phyloP scores from a whole-genome alignment of 2,329 filamentous ascomycete species.

The Acephala macrosclerotiorum region DNA sequence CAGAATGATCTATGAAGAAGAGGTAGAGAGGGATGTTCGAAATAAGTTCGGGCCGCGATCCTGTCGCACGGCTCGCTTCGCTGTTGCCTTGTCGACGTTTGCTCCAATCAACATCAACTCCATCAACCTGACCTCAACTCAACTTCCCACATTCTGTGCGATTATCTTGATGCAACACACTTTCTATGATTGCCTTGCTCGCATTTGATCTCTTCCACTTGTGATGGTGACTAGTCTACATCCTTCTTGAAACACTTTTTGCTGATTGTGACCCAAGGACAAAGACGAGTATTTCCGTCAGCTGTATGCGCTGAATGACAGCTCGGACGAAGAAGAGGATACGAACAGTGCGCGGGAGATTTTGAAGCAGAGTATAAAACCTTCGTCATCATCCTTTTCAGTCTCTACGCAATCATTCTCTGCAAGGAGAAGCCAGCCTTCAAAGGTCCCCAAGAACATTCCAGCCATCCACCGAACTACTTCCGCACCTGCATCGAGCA shows the following conservation, averaged over 20 bases:
- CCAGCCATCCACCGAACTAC: conserved; percentile 34
- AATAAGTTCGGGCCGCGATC: not conserved
- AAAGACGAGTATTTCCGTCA: conserved; percentile 37
- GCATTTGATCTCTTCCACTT: not conserved
- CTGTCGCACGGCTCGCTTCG: not conserved
- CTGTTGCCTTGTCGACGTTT: not conserved
- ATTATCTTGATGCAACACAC: not conserved
- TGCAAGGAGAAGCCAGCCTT: conserved; percentile 20
- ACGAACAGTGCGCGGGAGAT: conserved; percentile 31
- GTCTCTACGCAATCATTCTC: conserved; percentile 44
- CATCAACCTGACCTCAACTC: not conserved
- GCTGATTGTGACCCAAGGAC: conserved; percentile 20
- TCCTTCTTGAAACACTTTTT: not conserved
- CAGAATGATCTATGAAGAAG: conserved; percentile 2
- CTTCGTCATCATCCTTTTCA: conserved; percentile 44
- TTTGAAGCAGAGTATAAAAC: conserved; percentile 18
- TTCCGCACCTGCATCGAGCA: conserved; percentile 34
- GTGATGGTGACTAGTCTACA: not conserved
- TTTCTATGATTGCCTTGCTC: not conserved
- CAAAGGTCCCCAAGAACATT: conserved; percentile 26
- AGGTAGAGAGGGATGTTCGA: not conserved
- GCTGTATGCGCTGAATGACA: conserved; percentile 38
- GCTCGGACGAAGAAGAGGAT: conserved; percentile 38
- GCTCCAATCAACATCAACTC: not conserved
- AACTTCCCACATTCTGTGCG: not conserved